Evolutionary conservation across 2,329 filamentous ascomycete species (phyloP), one percentile per base, ranked within the genome.

Genomic region (Calonectria hawksworthii): DNA sequence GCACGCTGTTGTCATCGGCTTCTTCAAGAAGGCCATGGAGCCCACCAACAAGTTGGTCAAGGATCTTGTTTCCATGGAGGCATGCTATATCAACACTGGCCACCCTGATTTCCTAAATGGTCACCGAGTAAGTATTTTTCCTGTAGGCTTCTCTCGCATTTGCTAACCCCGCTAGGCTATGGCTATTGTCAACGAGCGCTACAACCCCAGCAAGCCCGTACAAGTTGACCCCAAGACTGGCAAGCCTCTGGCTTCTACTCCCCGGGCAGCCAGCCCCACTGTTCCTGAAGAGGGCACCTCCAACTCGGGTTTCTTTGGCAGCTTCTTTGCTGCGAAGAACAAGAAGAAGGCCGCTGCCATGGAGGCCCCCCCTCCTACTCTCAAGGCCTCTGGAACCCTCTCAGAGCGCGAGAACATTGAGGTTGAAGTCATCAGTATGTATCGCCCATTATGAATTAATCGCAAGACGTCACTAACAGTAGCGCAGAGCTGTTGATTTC

Each of bases 311-410:
- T 99, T 99, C 91, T 99, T 99, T 82, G 97, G 97, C 80, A 98
- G 95, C 83, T 99, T 99, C 91, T 99, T 98, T 84, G 95, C 97
- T 14, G 96, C 95, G 83, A 99, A 99, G 92, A 99, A 99, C 89
- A 99, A 99, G 93, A 99, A 99, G 92, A 99, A 98, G 93, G 98
- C 98, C 88, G 97, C 97, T n/a, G 96, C 96, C 63, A 99, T 99
- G 97, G 97, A 99, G 85, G 90, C 97, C 18, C 97, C 97, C 50
- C 97, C 97, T 76, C 92, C 97, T 36, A 96, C 93, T 52, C 92
- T 99, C 73, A 99, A 98, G 89, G 97, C 97, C 41, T 98, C 95
- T 4, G 96, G 97, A 52, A 98, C 94, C 32, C 89, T 99, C 50
- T 98, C 95, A 7, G 97, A 99, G 87, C 95, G 97, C 75, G 97